These are phyloP conservation scores for Wickerhamomyces chambardii DNA, from an alignment of 805 yeast species.

Conservation along the genomic window DNA sequence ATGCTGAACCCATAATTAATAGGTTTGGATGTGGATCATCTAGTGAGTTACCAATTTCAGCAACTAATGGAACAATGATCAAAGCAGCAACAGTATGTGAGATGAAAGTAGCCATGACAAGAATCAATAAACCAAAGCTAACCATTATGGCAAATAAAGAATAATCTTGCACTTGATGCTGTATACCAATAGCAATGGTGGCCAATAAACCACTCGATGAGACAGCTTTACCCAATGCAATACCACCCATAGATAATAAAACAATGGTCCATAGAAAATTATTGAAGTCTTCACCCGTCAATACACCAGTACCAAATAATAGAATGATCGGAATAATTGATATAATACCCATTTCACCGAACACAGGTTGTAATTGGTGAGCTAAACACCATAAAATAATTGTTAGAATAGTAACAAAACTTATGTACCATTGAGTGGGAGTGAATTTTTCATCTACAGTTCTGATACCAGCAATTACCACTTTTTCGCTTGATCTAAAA, in stretches of 20 bases:
- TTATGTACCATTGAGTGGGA: slow-evolving; percentile 65
- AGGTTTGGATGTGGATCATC: slow-evolving; percentile 78
- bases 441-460: slow-evolving; percentile 60
- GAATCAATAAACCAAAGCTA: slow-evolving; percentile 73
- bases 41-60: slow-evolving; percentile 75
- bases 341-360: slow-evolving; percentile 97
- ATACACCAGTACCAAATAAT: slow-evolving; percentile 86
- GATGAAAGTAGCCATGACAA: slow-evolving; percentile 87
- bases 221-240: slow-evolving; percentile 92
- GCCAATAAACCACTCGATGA: slow-evolving; percentile 80
- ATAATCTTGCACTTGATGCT: slow-evolving; percentile 52
- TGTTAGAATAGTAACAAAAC: slow-evolving; percentile 57
- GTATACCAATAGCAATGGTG: slow-evolving; percentile 68
- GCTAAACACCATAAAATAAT: slow-evolving; percentile 88
- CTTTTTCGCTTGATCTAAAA: slow-evolving; percentile 44
- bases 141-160: slow-evolving; percentile 67
- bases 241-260: slow-evolving; percentile 95
- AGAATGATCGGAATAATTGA: slow-evolving; percentile 85
- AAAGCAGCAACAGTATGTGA: slow-evolving; percentile 97
- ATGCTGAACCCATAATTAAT: slow-evolving; percentile 54
- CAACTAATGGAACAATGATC: slow-evolving; percentile 83
- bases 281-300: slow-evolving; percentile 87
- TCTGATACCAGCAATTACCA: slow-evolving; percentile 38
- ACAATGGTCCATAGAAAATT: slow-evolving; percentile 97
- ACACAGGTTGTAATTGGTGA: slow-evolving; percentile 54